Evolutionary conservation across 2,329 filamentous ascomycete species (phyloP).

Genomic region (Seiridium unicorne): DNA sequence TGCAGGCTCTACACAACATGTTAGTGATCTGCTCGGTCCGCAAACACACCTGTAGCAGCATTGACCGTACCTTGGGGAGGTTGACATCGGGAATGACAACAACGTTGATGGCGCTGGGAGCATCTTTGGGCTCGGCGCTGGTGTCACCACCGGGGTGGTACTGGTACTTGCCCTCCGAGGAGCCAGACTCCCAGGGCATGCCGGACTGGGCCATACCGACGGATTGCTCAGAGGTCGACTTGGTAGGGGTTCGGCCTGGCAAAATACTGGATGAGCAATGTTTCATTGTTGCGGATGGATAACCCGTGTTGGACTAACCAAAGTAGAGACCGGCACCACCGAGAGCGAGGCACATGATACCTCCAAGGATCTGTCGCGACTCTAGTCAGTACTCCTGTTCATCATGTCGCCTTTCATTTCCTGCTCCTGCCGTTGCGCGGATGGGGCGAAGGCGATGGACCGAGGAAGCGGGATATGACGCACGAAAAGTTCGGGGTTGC

Average conservation of each 20-base stretch:
- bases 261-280: background rate
- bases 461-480: slow-evolving; percentile 27
- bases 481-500: slow-evolving; percentile 47
- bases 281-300: background rate
- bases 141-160: slow-evolving; percentile 85
- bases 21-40: slow-evolving; percentile 7
- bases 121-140: slow-evolving; percentile 74
- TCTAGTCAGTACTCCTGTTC: background rate
- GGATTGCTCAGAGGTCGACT: slow-evolving; percentile 74
- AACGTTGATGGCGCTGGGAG: slow-evolving; percentile 91
- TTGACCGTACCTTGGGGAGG: slow-evolving; percentile 70
- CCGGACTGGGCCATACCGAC: slow-evolving; percentile 73
- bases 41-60: too few relatives aligned
- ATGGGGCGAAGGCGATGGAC: background rate
- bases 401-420: background rate
- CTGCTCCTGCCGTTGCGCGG: background rate
- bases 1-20: slow-evolving; percentile 70
- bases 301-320: slow-evolving; percentile 47
- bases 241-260: slow-evolving; percentile 79
- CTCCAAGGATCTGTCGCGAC: slow-evolving; percentile 72
- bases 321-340: slow-evolving; percentile 89
- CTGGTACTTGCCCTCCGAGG: slow-evolving; percentile 65
- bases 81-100: slow-evolving; percentile 93
- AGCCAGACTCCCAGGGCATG: slow-evolving; percentile 87
- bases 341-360: slow-evolving; percentile 86